Conservation (phyloP, 371 early-diverging fungal species). For the Mycotypha africana region DNA sequence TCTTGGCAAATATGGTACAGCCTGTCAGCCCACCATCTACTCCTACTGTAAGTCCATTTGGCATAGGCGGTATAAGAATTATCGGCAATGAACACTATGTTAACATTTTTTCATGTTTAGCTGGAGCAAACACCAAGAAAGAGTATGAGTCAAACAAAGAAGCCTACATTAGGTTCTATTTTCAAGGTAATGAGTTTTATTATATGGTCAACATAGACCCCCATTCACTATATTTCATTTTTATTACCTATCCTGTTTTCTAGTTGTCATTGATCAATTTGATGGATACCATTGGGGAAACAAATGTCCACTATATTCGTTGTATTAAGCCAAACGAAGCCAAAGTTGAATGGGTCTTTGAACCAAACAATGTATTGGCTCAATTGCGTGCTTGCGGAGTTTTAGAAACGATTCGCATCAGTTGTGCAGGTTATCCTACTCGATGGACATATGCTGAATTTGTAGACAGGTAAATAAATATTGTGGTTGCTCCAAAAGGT, state of each 20-base stretch:
- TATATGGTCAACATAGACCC: too few species aligned
- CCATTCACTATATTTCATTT: too few species aligned
- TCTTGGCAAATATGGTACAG: constrained; percentile 71
- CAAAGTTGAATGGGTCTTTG: constrained; percentile 87
- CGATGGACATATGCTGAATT: constrained; percentile 93
- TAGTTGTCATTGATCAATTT: constrained; percentile 78
- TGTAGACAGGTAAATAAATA: constrained; percentile 56
- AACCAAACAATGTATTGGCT: constrained; percentile 87
- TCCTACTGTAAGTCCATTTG: too few species aligned
- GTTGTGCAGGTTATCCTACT: constrained; percentile 98
- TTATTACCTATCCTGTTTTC: too few species aligned
- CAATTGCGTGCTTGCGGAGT: constrained; percentile 99
- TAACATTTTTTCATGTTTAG: constrained; percentile 5
- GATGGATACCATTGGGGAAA: constrained; percentile 91
- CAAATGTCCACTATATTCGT: constrained; percentile 96
- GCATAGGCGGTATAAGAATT: too few species aligned
- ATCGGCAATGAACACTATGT: too few species aligned
- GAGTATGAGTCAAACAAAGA: constrained; percentile 52
- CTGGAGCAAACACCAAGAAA: constrained; percentile 25
- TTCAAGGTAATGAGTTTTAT: constrained; percentile 45
- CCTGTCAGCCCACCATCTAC: too few species aligned
- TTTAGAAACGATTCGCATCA: constrained; percentile 98
- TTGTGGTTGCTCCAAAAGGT: too few species aligned
- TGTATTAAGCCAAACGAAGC: constrained; percentile 97
- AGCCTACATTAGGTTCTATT: constrained; percentile 88